A percentile compares a stretch with the other conserved stretches of the same genome.
phyloP scores from a whole-genome alignment of 2,329 filamentous ascomycete species.

The Diplodia scrobiculata region DNA sequence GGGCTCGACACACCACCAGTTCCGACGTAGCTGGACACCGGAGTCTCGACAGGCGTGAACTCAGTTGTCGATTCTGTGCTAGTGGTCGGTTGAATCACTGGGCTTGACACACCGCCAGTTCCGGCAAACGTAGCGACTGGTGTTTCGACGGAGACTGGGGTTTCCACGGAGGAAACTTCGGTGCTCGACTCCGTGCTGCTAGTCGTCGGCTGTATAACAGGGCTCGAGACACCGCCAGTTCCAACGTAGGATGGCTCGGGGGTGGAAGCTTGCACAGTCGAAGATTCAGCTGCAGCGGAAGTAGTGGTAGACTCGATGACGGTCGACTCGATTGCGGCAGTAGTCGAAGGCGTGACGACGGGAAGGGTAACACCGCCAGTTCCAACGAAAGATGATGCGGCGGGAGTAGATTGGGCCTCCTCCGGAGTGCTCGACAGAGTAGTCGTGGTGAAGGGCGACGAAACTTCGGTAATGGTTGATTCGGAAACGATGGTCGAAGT shows the following conservation, averaged over 20 bases:
- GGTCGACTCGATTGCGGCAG: background rate
- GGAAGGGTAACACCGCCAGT: conserved; percentile 18
- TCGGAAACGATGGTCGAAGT: conserved; percentile 33
- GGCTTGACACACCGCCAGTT: conserved; percentile 16
- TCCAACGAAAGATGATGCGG: conserved; percentile 19
- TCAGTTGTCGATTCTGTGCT: background rate
- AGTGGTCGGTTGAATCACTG: conserved; percentile 19
- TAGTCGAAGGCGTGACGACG: conserved; percentile 20
- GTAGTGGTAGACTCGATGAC: conserved; percentile 3
- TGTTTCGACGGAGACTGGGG: background rate
- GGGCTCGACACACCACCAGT: conserved; percentile 29
- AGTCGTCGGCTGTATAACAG: conserved; percentile 18
- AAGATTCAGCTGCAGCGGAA: background rate
- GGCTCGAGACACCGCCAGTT: conserved; percentile 18
- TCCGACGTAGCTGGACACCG: conserved; percentile 9
- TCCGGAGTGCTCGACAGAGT: conserved; percentile 18
- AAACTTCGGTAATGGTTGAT: conserved; percentile 33
- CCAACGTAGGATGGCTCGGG: conserved; percentile 2
- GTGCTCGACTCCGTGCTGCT: background rate
- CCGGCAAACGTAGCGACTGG: background rate
- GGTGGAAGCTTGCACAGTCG: conserved; percentile 3
- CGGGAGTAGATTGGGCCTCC: background rate
- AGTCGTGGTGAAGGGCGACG: conserved; percentile 13
- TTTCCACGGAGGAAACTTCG: background rate
- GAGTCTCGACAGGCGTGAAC: background rate